Evolutionary conservation across 768 basidiomycete species (phyloP).

Genomic region (Podaxis carcinomalis): DNA sequence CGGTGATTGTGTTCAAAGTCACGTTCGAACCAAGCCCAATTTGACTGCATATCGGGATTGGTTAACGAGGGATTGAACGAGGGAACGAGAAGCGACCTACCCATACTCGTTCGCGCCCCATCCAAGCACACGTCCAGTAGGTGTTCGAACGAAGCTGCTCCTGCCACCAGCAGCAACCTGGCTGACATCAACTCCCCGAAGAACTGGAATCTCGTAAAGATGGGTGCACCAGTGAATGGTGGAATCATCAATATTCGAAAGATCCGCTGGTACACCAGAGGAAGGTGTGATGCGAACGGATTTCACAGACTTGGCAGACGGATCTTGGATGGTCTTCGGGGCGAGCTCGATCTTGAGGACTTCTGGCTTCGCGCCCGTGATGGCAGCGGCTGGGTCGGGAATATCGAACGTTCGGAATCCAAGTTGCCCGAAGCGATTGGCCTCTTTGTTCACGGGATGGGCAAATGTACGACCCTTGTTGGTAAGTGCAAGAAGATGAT

Average conservation of each 20-base stretch:
- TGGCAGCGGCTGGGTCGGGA: slow-evolving; percentile 26
- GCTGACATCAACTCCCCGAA: slow-evolving; percentile 57
- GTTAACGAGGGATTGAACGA: neutral
- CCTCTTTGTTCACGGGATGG: slow-evolving; percentile 68
- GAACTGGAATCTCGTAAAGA: slow-evolving; percentile 73
- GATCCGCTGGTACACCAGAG: slow-evolving; percentile 26
- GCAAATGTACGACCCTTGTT: slow-evolving; percentile 74
- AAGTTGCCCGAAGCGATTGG: slow-evolving; percentile 81
- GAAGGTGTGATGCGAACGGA: slow-evolving; percentile 28
- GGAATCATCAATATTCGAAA: slow-evolving; percentile 28
- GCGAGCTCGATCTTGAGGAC: slow-evolving; percentile 48
- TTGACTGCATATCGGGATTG: slow-evolving; percentile 45
- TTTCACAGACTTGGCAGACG: slow-evolving; percentile 43
- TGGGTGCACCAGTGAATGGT: slow-evolving; percentile 63
- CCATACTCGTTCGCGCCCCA: slow-evolving; percentile 91
- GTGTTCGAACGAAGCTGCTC: slow-evolving; percentile 70
- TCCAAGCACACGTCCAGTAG: slow-evolving; percentile 68
- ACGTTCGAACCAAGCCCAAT: slow-evolving; percentile 70
- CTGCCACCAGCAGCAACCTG: slow-evolving; percentile 71
- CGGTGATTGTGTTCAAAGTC: slow-evolving; percentile 61
- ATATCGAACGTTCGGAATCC: slow-evolving; percentile 68
- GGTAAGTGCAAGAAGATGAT: slow-evolving; percentile 70
- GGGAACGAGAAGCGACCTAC: slow-evolving; percentile 30
- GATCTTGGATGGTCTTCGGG: slow-evolving; percentile 51
- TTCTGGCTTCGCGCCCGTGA: slow-evolving; percentile 21